A percentile compares a stretch with the other conserved stretches of the same genome.
These are phyloP conservation scores for Dryas drummondii DNA, from an alignment of 306 rosid species.

Conservation along the genomic window DNA sequence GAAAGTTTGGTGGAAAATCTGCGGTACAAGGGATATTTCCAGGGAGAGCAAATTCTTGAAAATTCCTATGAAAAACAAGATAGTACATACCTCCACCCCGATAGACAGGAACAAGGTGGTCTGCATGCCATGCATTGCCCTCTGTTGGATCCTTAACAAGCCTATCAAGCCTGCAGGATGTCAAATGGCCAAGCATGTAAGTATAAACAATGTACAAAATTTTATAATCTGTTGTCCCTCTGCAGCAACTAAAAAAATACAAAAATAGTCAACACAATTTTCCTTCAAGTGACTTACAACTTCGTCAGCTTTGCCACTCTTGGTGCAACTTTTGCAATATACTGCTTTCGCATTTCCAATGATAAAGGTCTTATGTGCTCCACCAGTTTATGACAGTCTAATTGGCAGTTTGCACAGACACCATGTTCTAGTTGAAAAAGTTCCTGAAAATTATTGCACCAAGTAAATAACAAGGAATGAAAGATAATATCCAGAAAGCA, in stretches of 20 bases:
- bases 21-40: background rate
- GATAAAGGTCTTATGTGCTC: constrained; percentile 69
- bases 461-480: background rate
- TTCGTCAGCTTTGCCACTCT: constrained; percentile 56
- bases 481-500: constrained; percentile 11
- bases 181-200: constrained; percentile 3
- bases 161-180: constrained; percentile 65
- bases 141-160: constrained; percentile 79
- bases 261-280: constrained; percentile 14
- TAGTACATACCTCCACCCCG: constrained; percentile 76
- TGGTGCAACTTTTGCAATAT: constrained; percentile 80
- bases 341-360: constrained; percentile 55
- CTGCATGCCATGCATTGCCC: constrained; percentile 98
- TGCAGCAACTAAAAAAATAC: background rate
- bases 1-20: background rate
- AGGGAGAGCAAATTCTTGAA: background rate
- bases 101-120: constrained; percentile 91
- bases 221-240: background rate
- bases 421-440: constrained; percentile 89
- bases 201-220: background rate
- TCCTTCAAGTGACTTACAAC: constrained; percentile 52
- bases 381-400: constrained; percentile 90
- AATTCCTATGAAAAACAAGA: constrained; percentile 13
- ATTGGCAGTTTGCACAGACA: constrained; percentile 72
- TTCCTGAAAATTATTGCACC: constrained; percentile 49